Base-by-base conservation (phyloP, 768 basidiomycete genomes). In the Boletus tomentosulus region DNA sequence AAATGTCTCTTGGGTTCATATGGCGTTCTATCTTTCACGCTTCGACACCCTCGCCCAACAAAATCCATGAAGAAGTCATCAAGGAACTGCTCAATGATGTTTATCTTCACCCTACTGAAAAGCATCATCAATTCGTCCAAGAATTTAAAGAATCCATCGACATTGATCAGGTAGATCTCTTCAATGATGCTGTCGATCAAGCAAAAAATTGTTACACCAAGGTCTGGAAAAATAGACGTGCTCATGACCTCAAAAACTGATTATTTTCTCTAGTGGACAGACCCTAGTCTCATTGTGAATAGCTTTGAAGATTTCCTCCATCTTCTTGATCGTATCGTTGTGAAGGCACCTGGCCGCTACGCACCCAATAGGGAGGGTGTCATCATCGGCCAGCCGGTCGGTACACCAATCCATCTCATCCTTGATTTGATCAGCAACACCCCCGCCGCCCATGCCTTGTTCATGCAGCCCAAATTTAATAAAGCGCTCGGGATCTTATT, bases 351-450 rank as follows among this genome's bases (percentile, higher is more conserved):
- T 27, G 15, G n/a, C 4, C 55, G 19, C 45, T 51, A 51, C 39
- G 52, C 39, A 19, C 50, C 45, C 4, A 9, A 37, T 22, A 37
- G 9, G 0, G 50, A 49, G 25, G 50, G 46, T 31, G 38, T 28
- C 22, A 6, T 24, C 12, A 41, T 50, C 24, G 48, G 48, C 28
- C 28, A 50, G 48, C 48, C 48, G 7, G 16, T 51, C 12, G 50
- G 35, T 15, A 37, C 39, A 3, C 51, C 51, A 13, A 5, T 52
- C 1, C 39, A 52, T 1, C 45, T 46, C 24, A 7, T 46, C 13
- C 44, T 52, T 31, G 45, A 39, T 31, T 2, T 46, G 6, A 19
- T 52, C 37, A 39, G 44, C 45, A 52, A 52, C 30, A 52, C 51
- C 5, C 15, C 45, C 15, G 51, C 51, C 1, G 51, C 45, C 1